Percentiles rank a stretch among this genome's conserved stretches.
Conservation (phyloP, 1,284 basidiomycete genomes). For the Ustilago loliicola region DNA sequence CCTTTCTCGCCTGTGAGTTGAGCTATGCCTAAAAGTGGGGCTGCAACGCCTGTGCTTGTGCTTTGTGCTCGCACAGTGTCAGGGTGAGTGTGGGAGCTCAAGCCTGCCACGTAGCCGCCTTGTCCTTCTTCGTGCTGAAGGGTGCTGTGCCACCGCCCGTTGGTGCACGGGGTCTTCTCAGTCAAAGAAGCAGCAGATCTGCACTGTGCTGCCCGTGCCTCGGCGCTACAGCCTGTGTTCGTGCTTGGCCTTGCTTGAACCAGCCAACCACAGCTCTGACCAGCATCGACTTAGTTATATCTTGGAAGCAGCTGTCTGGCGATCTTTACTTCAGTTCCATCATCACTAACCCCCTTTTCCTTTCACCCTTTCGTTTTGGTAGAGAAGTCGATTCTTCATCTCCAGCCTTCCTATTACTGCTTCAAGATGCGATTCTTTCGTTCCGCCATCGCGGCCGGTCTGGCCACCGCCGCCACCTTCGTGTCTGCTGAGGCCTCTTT, state of each 20-base stretch:
- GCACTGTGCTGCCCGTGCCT: constrained; percentile 4
- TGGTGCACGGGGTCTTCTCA: constrained; percentile 9
- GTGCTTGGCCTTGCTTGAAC: neutral
- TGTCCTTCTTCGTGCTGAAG: constrained; percentile 10
- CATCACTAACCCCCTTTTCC: neutral
- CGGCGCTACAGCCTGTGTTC: constrained; percentile 3
- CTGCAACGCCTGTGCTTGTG: neutral
- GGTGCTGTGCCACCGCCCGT: neutral
- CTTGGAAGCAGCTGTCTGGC: neutral
- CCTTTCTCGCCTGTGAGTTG: neutral
- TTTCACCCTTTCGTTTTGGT: constrained; percentile 11
- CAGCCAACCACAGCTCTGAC: neutral
- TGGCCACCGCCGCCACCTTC: constrained; percentile 55
- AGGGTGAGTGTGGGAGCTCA: neutral
- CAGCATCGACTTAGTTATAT: constrained; percentile 3
- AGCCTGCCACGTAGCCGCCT: constrained; percentile 25
- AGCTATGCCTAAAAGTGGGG: neutral
- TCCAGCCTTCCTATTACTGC: neutral
- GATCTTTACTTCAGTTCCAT: neutral
- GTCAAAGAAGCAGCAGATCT: neutral
- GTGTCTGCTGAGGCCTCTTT: constrained; percentile 75
- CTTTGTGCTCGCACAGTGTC: no score
- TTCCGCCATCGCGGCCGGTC: constrained; percentile 53
- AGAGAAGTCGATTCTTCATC: constrained; percentile 21
- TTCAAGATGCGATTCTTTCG: constrained; percentile 55